phyloP scores from a whole-genome alignment of 306 rosid genomes.

The Cucurbita maxima region DNA sequence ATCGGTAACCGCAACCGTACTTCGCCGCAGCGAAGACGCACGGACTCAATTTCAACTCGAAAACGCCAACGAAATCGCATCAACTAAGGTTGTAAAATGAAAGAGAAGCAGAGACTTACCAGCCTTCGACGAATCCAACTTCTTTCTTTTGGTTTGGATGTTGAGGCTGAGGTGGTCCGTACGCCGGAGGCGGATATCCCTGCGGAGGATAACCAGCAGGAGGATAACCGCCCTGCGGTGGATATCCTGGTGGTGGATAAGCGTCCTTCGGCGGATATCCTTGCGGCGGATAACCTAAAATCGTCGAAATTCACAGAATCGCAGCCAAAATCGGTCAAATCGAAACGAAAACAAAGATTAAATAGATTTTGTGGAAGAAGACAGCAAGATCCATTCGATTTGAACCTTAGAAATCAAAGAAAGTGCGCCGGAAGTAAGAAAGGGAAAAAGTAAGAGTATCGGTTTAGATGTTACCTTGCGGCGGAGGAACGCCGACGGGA shows the following conservation, averaged over 20 bases:
- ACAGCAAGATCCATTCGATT: background rate
- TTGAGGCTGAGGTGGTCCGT: constrained; percentile 66
- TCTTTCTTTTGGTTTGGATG: constrained; percentile 9
- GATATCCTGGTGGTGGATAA: constrained; percentile 58
- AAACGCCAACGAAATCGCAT: background rate
- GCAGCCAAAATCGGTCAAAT: background rate
- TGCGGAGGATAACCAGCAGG: constrained; percentile 34
- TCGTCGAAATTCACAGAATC: background rate
- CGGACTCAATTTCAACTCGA: background rate
- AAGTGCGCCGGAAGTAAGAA: background rate
- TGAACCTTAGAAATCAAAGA: background rate
- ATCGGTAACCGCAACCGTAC: background rate
- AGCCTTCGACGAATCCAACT: constrained; percentile 58
- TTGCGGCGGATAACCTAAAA: constrained; percentile 63
- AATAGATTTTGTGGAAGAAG: background rate
- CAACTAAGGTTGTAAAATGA: background rate
- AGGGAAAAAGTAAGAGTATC: background rate
- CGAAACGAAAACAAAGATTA: background rate
- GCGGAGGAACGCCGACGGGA: constrained; percentile 90
- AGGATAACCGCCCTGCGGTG: constrained; percentile 50
- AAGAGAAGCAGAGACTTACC: constrained; percentile 21
- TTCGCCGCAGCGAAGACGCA: background rate
- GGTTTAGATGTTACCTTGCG: constrained; percentile 35
- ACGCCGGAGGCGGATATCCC: constrained; percentile 56
- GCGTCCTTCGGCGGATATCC: constrained; percentile 70